Conservation (phyloP, 1,284 basidiomycete genomes). For the Tremellales sp. region DNA sequence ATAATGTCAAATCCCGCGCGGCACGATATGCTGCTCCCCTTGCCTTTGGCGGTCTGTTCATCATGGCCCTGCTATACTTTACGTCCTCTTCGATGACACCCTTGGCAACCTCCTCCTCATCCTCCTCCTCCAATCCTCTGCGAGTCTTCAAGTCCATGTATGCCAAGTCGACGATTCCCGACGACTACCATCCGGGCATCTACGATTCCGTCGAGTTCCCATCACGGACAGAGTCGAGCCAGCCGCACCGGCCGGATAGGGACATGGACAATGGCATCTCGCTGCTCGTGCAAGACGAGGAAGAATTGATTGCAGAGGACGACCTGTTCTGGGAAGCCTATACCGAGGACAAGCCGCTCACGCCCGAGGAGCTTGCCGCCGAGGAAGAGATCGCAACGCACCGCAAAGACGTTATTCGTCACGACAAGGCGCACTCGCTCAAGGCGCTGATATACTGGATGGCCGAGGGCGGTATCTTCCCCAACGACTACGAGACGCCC, state of each 20-base stretch:
- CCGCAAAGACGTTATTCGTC: conserved; percentile 24
- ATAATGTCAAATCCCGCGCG: conserved; percentile 26
- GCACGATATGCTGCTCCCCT: conserved; percentile 19
- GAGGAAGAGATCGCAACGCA: conserved; percentile 20
- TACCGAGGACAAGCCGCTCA: conserved; percentile 21
- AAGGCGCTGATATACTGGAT: conserved; percentile 40
- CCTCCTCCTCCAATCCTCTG: background rate
- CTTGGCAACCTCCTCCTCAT: background rate
- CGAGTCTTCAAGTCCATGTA: background rate
- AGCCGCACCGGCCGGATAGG: conserved; percentile 4
- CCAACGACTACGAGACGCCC: conserved; percentile 27
- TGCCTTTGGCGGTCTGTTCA: conserved; percentile 19
- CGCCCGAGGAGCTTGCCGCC: conserved; percentile 21
- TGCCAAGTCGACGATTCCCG: background rate
- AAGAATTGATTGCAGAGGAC: conserved; percentile 41
- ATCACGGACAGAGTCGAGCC: background rate
- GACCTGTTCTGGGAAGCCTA: conserved; percentile 37
- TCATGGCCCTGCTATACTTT: conserved; percentile 20
- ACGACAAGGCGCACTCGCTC: conserved; percentile 28
- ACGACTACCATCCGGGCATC: background rate
- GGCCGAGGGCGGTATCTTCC: conserved; percentile 37
- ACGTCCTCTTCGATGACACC: conserved; percentile 1
- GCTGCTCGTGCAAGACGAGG: conserved; percentile 26
- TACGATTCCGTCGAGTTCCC: conserved; percentile 3
- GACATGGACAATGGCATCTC: conserved; percentile 23